Evolutionary conservation across 2,329 filamentous ascomycete species (phyloP).

Genomic region (Ophiognomonia clavigignenti-juglandacearum): DNA sequence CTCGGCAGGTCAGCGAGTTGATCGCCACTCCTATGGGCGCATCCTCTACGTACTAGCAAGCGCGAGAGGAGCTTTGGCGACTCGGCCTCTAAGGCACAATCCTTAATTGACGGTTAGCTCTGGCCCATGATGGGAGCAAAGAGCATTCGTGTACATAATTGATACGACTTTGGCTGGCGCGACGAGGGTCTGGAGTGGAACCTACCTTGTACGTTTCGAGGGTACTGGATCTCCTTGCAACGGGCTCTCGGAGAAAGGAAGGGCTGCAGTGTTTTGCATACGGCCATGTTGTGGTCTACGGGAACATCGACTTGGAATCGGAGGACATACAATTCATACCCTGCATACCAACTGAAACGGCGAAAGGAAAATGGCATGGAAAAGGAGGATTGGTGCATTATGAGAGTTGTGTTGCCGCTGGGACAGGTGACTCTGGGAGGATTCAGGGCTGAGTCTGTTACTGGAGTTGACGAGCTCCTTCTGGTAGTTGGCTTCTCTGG

Average conservation of each 20-base stretch:
- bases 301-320: background rate
- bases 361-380: background rate
- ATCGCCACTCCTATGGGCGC: constrained; percentile 1
- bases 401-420: too few species aligned
- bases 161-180: background rate
- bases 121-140: background rate
- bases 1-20: constrained; percentile 27
- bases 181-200: background rate
- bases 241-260: background rate
- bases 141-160: background rate
- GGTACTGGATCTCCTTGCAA: too few species aligned
- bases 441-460: too few species aligned
- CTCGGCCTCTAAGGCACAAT: background rate
- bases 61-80: background rate
- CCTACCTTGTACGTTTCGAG: too few species aligned
- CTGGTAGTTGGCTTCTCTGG: too few species aligned
- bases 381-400: too few species aligned
- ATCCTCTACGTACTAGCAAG: background rate
- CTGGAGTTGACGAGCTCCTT: too few species aligned
- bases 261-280: background rate
- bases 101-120: background rate
- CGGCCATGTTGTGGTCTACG: background rate
- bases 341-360: background rate
- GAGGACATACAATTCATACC: background rate
- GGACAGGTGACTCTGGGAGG: too few species aligned